Evolutionary conservation across 2,329 filamentous ascomycete species (phyloP).

Genomic region (Chrysoporthe deuterocubensis): DNA sequence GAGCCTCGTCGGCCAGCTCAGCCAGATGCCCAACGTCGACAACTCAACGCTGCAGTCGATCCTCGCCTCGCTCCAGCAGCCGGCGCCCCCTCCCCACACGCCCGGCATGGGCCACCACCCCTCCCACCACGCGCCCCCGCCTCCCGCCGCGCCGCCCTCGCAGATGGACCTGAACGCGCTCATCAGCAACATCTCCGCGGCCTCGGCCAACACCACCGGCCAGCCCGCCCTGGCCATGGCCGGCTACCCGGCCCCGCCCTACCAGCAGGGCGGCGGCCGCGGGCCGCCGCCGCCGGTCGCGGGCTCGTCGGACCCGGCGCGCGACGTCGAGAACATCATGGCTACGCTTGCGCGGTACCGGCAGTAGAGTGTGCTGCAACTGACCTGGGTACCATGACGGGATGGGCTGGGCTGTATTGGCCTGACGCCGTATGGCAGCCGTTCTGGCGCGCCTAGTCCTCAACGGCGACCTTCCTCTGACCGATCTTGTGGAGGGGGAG

Average conservation of each 20-base stretch:
- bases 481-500: no score
- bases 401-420: neutral
- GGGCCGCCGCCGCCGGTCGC: slow-evolving; percentile 34
- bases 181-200: slow-evolving; percentile 44
- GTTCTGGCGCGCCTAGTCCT: no score
- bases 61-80: slow-evolving; percentile 60
- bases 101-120: neutral
- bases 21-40: slow-evolving; percentile 70
- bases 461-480: no score
- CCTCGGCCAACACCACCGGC: slow-evolving; percentile 7
- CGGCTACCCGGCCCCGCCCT: slow-evolving; percentile 38
- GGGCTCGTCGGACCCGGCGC: slow-evolving; percentile 43
- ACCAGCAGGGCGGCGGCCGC: slow-evolving; percentile 33
- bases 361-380: slow-evolving; percentile 43
- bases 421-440: neutral
- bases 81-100: slow-evolving; percentile 21
- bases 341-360: slow-evolving; percentile 70
- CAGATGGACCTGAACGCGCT: slow-evolving; percentile 53
- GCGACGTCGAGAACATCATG: slow-evolving; percentile 74
- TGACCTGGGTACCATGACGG: no score
- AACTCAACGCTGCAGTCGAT: slow-evolving; percentile 72
- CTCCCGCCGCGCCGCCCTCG: slow-evolving; percentile 33
- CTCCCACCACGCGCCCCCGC: slow-evolving; percentile 15
- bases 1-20: slow-evolving; percentile 64
- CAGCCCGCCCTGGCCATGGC: slow-evolving; percentile 18